Evolutionary conservation across 108 stramenopile species (phyloP), one percentile per base, ranked within the genome.

Genomic region (Pelagomonas calceolata): DNA sequence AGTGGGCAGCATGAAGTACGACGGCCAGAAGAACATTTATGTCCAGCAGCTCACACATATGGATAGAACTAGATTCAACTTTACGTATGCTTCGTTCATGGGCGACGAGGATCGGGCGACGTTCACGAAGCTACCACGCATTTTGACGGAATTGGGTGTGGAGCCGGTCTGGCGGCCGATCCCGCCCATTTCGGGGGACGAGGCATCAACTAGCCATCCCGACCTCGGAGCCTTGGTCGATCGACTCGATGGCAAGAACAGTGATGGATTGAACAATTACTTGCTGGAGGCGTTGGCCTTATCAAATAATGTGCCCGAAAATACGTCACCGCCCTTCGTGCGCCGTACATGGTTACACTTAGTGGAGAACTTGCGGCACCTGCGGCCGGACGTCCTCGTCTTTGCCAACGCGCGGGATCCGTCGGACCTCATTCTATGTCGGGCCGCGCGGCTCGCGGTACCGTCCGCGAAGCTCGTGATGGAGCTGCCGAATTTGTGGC

Each of bases 21-120:
- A 73, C 67, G 73, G 73, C 14, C 73, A 73, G 37, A 73, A 73
- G 66, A 73, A 51, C n/a, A 67, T 73, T 26, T 73, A 67, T 66
- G 36, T 67, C 35, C 65, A 73, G 37, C 73, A 73, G 37, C 34
- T 73, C 30, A 30, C 32, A 21, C 5, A 17, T 26, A 35, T 71
- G 33, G 32, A 64, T 14, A 9, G 70, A 0, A 1, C 18, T 4
- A 14, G 35, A 5, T 71, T 45, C 45, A 26, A 71, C 36, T n/a
- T 71, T 34, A 4, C 16, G 14, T 71, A 34, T 34, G n/a, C 4
- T 18, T 37, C 63, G 16, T 65, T 71, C 64, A 71, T 71, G 70
- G 21, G 37, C 9, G 63, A 34, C 33, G 63, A 7, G 63, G 44
- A 65, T 21, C 34, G 65, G 36, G 26, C 16, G 7, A 64, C 35